Base-by-base conservation (phyloP, 768 basidiomycete genomes). In the Lactarius tabidus region DNA sequence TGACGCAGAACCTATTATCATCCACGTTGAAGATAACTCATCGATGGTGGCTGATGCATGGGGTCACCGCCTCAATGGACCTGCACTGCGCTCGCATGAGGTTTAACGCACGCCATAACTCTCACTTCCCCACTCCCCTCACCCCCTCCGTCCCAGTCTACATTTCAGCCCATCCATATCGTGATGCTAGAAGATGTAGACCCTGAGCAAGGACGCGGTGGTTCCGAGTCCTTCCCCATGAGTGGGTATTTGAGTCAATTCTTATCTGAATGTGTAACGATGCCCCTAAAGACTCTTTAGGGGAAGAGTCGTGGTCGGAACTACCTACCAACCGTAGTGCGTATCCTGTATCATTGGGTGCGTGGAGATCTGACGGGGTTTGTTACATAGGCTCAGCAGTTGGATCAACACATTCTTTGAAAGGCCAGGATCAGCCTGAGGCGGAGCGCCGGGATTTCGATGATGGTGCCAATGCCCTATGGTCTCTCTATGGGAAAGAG, bases 401-500 rank as follows among this genome's bases (percentile, higher is more conserved):
- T n/a, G n/a, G n/a, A n/a, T 8, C 33, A 33, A 3, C 29, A 23
- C 0, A 45, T 43, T n/a, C 36, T 29, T 7, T 14, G 3, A 8
- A 33, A 33, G 33, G 33, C 33, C 33, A 4, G 3, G 3, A 9
- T 12, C 43, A 14, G 3, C n/a, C 28, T 5, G 59, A 39, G 7
- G n/a, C n/a, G n/a, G 59, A 39, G 7, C n/a, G n/a, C n/a, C 18
- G 0, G 6, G 60, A 62, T 41, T 62, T 62, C 43, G 60, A 55
- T 29, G 60, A 62, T 6, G 23, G n/a, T 23, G 60, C 60, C 3
- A 43, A 62, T 3, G 48, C 26, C n/a, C 29, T 62, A 18, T 62
- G 60, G 60, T 41, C 60, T 31, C 53, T 62, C 1, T 62, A 41
- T n/a, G 36, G n/a, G 6, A 33, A 62, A 10, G 43, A n/a, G n/a